Evolutionary conservation across 2,329 filamentous ascomycete genomes (phyloP), one percentile per base, ranked within the genome.

Genomic region (Scolecobasidium constrictum): DNA sequence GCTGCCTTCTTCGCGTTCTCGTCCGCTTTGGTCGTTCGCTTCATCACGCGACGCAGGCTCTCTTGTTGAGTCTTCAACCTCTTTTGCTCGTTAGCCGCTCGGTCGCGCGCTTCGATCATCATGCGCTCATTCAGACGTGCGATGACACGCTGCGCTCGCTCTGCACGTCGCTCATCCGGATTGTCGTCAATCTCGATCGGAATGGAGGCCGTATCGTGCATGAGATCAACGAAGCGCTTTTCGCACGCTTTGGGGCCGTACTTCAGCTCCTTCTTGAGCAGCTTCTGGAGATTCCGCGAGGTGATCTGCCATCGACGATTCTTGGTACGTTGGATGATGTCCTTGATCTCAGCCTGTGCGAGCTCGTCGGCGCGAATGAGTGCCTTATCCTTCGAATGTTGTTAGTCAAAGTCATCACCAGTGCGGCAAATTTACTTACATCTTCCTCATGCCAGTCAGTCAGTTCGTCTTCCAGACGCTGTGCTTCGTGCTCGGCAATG

Each of bases 361-460:
- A 59, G 51, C 2, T 59, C 52, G 42, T 63, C 57, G 12, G 65
- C 61, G 39, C 61, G 52, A 7, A 62, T 44, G 15, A 72, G 61
- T n/a, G 57, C 52, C 16, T 63, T 56, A 46, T 72, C 69, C 67
- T 71, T 50, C 4, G 23, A 19, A 11, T 5, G 13, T 31, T 5
- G 46, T 40, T 52, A 26, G 46, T 44, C 38, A 9, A 18, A 13
- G 15, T 17, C 34, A 34, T 37, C 15, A 11, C 12, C 9, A 16
- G 6, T 21, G 31, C 9, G 5, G 5, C 21, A 6, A 16, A 34
- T 38, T 42, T 15, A 46, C 59, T 50, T 54, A 71, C 69, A 52
- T 74, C 70, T 15, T 62, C 62, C 11, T 61, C 55, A 40, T 67
- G 60, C 71, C 70, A 74, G 49, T 69, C 67, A 39, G 60, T 67